Percentiles rank a stretch among this genome's conserved stretches.
Evolutionary conservation across 768 basidiomycete species (phyloP).

Genomic region (Astraeus odoratus): DNA sequence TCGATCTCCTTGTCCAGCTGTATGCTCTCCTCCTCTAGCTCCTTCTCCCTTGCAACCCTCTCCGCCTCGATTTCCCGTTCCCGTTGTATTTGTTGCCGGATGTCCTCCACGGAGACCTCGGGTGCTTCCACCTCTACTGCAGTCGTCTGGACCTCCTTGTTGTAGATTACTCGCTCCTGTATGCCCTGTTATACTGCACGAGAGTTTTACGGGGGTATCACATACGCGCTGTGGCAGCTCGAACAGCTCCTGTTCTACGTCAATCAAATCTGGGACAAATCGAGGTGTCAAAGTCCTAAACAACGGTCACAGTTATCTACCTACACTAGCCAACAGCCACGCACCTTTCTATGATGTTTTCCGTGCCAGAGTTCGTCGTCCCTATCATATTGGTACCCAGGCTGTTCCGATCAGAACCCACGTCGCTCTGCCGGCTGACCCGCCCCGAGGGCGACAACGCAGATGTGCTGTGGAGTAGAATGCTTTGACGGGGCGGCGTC

Average conservation of each 20-base stretch:
- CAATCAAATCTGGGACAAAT: conserved; percentile 71
- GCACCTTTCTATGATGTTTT: conserved; percentile 65
- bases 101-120: conserved; percentile 58
- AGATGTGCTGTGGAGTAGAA: conserved; percentile 30
- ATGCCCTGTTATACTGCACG: background rate
- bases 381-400: conserved; percentile 40
- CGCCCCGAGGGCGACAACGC: conserved; percentile 48
- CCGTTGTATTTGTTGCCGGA: conserved; percentile 58
- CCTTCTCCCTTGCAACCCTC: conserved; percentile 61
- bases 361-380: conserved; percentile 50
- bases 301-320: conserved; percentile 2
- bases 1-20: conserved; percentile 84
- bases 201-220: too few species aligned
- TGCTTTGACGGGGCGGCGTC: conserved; percentile 47
- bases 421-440: conserved; percentile 65
- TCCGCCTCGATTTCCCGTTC: conserved; percentile 57
- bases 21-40: conserved; percentile 75
- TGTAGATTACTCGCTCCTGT: conserved; percentile 75
- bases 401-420: conserved; percentile 41
- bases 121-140: conserved; percentile 50
- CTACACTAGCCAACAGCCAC: conserved; percentile 13
- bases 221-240: conserved; percentile 81
- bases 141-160: conserved; percentile 79
- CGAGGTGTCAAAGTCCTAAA: conserved; percentile 57
- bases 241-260: conserved; percentile 84